Evolutionary conservation across 148 eudicot genomes (phyloP).

Genomic region (Mesembryanthemum crystallinum): DNA sequence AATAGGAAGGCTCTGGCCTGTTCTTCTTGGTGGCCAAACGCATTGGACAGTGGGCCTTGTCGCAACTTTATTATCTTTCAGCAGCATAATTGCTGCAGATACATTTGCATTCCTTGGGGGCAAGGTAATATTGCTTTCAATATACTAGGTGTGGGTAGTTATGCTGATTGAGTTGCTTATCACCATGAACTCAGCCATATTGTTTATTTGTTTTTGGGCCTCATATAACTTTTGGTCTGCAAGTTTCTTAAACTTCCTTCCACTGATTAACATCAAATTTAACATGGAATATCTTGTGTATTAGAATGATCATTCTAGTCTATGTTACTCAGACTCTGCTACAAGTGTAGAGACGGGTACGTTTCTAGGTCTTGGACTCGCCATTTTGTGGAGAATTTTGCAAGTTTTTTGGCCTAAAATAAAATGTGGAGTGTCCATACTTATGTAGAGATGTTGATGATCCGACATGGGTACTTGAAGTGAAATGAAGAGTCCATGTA

Average conservation of each 20-base stretch:
- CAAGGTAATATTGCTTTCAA: slow-evolving; percentile 52
- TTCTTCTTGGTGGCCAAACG: slow-evolving; percentile 82
- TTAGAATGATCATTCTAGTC: slow-evolving; percentile 10
- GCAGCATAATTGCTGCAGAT: slow-evolving; percentile 97
- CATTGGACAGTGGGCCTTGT: slow-evolving; percentile 99
- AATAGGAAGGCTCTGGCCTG: slow-evolving; percentile 75
- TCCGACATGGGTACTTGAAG: too few species aligned
- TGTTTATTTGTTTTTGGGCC: neutral
- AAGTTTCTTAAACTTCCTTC: neutral
- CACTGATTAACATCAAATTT: neutral
- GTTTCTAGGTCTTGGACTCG: too few species aligned
- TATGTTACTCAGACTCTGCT: too few species aligned
- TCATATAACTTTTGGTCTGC: neutral
- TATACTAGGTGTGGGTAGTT: neutral
- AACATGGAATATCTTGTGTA: neutral
- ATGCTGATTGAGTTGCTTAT: neutral
- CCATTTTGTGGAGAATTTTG: too few species aligned
- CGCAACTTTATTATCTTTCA: slow-evolving; percentile 69
- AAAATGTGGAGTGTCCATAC: too few species aligned
- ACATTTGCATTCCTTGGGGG: slow-evolving; percentile 93
- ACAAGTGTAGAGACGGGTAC: too few species aligned
- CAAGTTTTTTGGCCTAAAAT: too few species aligned
- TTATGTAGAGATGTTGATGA: too few species aligned
- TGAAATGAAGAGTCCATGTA: too few species aligned
- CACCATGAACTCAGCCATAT: neutral